These are phyloP conservation scores for Hygrophoropsis aurantiaca DNA, from an alignment of 768 basidiomycete species.

Conservation along the genomic window DNA sequence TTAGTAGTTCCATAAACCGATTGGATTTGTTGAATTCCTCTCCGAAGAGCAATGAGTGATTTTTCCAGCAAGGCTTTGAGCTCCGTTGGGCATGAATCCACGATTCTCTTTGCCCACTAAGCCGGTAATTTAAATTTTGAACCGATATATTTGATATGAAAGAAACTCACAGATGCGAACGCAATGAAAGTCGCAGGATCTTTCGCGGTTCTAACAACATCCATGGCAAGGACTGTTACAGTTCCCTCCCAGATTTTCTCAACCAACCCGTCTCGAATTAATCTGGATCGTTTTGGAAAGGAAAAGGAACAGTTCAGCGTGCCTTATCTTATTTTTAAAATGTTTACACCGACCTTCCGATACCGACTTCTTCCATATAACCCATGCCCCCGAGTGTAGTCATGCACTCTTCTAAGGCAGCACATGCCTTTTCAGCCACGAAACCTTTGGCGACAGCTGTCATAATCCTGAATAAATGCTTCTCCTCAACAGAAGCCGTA, in stretches of 20 bases:
- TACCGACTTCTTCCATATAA: conserved; percentile 81
- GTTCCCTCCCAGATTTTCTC: conserved; percentile 88
- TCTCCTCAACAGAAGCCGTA: conserved; percentile 48
- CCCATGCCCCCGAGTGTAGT: conserved; percentile 72
- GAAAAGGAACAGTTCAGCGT: not conserved
- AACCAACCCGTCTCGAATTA: conserved; percentile 68
- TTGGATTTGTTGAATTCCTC: conserved; percentile 40
- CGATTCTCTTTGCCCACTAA: conserved; percentile 53
- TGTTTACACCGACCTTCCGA: conserved; percentile 46
- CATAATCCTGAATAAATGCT: conserved; percentile 55
- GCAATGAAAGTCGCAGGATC: conserved; percentile 43
- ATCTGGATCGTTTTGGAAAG: conserved; percentile 24
- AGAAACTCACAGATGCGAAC: conserved; percentile 49
- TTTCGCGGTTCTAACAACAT: conserved; percentile 56
- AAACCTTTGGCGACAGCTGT: conserved; percentile 75
- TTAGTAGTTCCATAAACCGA: conserved; percentile 37
- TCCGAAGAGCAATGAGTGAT: conserved; percentile 33
- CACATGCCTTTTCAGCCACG: conserved; percentile 58
- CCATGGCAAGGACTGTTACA: conserved; percentile 63
- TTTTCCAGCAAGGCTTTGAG: conserved; percentile 28
- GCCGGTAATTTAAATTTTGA: conserved; percentile 1
- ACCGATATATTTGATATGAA: not conserved
- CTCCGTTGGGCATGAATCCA: conserved; percentile 40
- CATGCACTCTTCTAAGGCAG: conserved; percentile 76
- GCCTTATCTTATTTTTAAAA: too few species aligned